Base-by-base conservation (phyloP, 73 alveolate genomes). In the Symbiodinium pilosum region DNA sequence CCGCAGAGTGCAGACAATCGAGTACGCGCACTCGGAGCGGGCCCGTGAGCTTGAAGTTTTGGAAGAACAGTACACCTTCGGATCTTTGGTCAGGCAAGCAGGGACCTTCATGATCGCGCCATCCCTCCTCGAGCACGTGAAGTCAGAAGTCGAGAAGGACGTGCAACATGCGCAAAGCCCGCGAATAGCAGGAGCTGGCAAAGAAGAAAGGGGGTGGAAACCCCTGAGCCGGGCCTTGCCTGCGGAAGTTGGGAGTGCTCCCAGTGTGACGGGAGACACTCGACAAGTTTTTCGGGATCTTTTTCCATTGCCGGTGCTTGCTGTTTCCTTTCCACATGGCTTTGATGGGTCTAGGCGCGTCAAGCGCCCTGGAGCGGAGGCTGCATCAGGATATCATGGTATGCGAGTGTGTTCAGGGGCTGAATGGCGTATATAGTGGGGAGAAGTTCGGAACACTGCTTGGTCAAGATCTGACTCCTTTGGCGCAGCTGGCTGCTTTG, bases 221-320 rank as follows among this genome's bases (percentile, higher is more conserved):
- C 84, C 94, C 94, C 94, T 87, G 71, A 2, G 16, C 38, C 8
- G 21, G 56, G 56, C 81, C 39, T n/a, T 38, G 93, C 51, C 39
- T 6, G 47, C n/a, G 38, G 83, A 39, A 0, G 83, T 1, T n/a
- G 93, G 93, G 93, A n/a, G 81, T 5, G 26, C 41, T 68, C 54
- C 41, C 6, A 16, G 6, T 14, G 34, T 43, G 16, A 34, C 47
- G 39, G 54, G 73, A 36, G 77, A 84, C 44, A 52, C 0, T 1
- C 85, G 94, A 2, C 16, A 6, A 18, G 94, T 87, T 2, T 86
- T 41, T 5, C 86, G 94, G 69, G 94, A 87, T 12, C 26, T 87
- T 34, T 87, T 87, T 41, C 94, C 94, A 24, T 43, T 87, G 30
- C 94, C 94, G 12, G 85, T 71, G 43, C 85, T 26, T 4, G 71